Evolutionary conservation across 352 stramenopile species (phyloP).

Genomic region (Globisporangium emineosum): DNA sequence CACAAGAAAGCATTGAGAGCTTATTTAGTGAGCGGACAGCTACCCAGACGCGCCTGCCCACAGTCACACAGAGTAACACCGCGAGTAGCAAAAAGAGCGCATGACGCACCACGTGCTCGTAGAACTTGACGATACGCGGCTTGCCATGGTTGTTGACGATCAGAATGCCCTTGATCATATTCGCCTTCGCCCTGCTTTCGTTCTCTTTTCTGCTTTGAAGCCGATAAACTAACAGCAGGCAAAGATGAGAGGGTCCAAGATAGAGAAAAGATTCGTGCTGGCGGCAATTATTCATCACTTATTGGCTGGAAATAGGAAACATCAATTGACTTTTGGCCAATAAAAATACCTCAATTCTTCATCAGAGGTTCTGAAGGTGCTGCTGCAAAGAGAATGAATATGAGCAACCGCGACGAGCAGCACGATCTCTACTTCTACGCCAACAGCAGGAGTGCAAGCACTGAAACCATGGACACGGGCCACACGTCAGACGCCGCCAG

Average conservation of each 20-base stretch:
- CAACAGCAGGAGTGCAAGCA: not conserved
- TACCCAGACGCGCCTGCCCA: not conserved
- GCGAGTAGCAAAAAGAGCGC: not conserved
- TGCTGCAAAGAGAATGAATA: not conserved
- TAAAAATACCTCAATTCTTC: no score
- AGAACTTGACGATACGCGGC: constrained; percentile 98
- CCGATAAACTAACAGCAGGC: not conserved
- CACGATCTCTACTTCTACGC: not conserved
- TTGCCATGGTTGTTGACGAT: constrained; percentile 99
- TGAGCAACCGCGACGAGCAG: constrained; percentile 1
- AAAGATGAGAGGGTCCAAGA: not conserved
- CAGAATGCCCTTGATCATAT: constrained; percentile 98
- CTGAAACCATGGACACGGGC: not conserved
- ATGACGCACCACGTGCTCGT: constrained; percentile 93
- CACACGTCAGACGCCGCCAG: constrained; percentile 2
- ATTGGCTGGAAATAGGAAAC: not conserved
- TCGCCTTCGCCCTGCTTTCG: not conserved
- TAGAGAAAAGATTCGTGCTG: not conserved
- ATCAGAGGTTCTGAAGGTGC: not conserved
- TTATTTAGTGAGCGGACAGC: not conserved
- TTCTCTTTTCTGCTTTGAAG: constrained; percentile 2
- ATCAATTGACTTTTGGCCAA: not conserved
- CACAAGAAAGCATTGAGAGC: not conserved
- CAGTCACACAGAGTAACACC: not conserved
- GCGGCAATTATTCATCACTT: not conserved